Percentiles rank a stretch among this genome's conserved stretches.
phyloP scores from a whole-genome alignment of 805 yeast species.

The Priceomyces fermenticarens region DNA sequence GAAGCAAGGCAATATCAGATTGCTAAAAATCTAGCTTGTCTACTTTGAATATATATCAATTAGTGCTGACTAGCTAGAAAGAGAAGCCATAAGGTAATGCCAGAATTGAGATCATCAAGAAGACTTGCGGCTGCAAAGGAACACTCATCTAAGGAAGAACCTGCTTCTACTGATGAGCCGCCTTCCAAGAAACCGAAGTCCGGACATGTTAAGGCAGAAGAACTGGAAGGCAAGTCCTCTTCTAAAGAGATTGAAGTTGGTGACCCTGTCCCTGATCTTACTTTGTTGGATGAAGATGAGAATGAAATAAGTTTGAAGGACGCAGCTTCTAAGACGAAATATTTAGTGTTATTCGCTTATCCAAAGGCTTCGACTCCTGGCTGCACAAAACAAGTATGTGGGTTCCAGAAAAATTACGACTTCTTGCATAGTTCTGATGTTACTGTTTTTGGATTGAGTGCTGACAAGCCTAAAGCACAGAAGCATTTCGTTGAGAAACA shows the following conservation, averaged over 20 bases:
- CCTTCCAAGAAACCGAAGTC: constrained; percentile 13
- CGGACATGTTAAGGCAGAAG: constrained; percentile 3
- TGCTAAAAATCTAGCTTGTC: too few species aligned
- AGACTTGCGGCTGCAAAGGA: constrained; percentile 20
- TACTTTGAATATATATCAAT: too few species aligned
- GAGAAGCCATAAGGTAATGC: constrained; percentile 15
- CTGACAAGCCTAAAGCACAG: constrained; percentile 80
- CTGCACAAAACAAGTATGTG: constrained; percentile 92
- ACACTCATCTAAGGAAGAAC: constrained; percentile 9
- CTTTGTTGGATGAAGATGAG: constrained; percentile 68
- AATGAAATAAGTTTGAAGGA: constrained; percentile 39
- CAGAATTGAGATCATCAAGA: constrained; percentile 38
- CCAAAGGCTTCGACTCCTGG: constrained; percentile 96
- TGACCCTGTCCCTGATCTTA: constrained; percentile 63
- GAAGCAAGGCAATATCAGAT: too few species aligned
- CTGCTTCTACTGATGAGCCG: constrained; percentile 11
- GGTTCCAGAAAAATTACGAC: constrained; percentile 68
- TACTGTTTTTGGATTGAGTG: constrained; percentile 74
- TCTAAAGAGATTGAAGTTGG: constrained; percentile 45
- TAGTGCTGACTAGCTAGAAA: too few species aligned
- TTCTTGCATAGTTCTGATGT: constrained; percentile 50
- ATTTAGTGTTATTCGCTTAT: constrained; percentile 56
- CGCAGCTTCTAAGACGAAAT: constrained; percentile 29
- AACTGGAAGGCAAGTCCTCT: constrained; percentile 1
- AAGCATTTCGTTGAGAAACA: constrained; percentile 72